phyloP scores from a whole-genome alignment of 352 stramenopile species.

The Phytophthora chlamydospora region DNA sequence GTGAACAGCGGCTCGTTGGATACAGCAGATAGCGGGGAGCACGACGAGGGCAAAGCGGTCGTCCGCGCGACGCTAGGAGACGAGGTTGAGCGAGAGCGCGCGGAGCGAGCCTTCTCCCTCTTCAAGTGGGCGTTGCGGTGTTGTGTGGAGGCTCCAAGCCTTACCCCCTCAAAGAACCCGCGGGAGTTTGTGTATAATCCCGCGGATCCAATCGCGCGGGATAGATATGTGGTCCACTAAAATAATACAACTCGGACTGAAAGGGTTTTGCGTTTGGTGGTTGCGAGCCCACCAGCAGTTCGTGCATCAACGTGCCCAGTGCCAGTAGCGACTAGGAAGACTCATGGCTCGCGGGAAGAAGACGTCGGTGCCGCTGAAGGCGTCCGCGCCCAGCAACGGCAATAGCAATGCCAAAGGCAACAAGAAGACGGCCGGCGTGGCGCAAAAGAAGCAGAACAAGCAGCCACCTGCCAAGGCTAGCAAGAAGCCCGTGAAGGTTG shows the following conservation, averaged over 20 bases:
- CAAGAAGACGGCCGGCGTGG: constrained; percentile 34
- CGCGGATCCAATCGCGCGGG: constrained; percentile 7
- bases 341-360: constrained; percentile 52
- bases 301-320: constrained; percentile 4
- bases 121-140: constrained; percentile 33
- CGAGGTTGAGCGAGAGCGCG: constrained; percentile 20
- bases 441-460: constrained; percentile 36
- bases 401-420: constrained; percentile 15
- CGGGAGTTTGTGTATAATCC: constrained; percentile 8
- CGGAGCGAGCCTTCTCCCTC: constrained; percentile 34
- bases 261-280: constrained; percentile 35
- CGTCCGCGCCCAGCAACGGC: constrained; percentile 37
- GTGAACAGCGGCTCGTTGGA: constrained; percentile 9
- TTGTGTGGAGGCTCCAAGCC: constrained; percentile 27
- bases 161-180: constrained; percentile 15
- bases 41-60: background rate
- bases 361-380: constrained; percentile 40
- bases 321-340: constrained; percentile 26
- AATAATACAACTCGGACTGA: constrained; percentile 21
- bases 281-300: constrained; percentile 27
- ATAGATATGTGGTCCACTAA: constrained; percentile 11
- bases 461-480: constrained; percentile 1
- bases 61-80: background rate
- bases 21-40: constrained; percentile 15
- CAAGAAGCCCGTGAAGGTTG: constrained; percentile 28